phyloP scores from a whole-genome alignment of 176 grass and related monocot genomes.

The Musa acuminata region DNA sequence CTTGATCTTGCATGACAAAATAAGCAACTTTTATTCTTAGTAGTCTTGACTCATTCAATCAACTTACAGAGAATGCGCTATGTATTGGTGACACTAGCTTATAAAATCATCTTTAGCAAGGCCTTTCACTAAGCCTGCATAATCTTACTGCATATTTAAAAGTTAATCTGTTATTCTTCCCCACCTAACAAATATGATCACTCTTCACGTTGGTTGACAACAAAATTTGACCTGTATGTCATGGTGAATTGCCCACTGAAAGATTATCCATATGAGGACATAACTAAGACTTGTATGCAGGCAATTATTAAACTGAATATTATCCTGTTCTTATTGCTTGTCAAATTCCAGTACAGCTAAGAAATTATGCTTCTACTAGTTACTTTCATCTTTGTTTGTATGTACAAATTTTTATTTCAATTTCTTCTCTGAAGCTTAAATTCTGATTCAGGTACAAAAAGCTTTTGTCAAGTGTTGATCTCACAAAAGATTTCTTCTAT shows the following conservation, averaged over 20 bases:
- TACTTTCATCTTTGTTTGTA: slow-evolving; percentile 6
- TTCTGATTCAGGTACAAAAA: slow-evolving; percentile 78
- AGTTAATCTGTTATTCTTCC: too few relatives aligned
- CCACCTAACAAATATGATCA: background rate
- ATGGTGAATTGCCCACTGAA: background rate
- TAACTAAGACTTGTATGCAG: background rate
- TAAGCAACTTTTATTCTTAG: background rate
- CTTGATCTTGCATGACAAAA: background rate
- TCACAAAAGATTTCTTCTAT: slow-evolving; percentile 96
- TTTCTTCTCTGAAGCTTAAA: background rate
- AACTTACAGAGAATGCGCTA: background rate
- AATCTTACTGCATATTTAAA: too few relatives aligned
- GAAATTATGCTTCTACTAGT: background rate
- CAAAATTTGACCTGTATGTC: background rate
- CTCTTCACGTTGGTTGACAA: background rate
- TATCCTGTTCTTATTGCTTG: background rate
- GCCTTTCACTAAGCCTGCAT: background rate
- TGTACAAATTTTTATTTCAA: background rate
- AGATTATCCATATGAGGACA: background rate
- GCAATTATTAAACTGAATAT: background rate
- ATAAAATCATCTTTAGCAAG: background rate
- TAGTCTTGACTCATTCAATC: background rate
- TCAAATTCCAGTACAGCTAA: background rate
- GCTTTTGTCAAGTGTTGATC: slow-evolving; percentile 79
- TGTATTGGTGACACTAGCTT: background rate